Conservation (phyloP, 148 eudicot genomes). For the Rhododendron williamsianum region DNA sequence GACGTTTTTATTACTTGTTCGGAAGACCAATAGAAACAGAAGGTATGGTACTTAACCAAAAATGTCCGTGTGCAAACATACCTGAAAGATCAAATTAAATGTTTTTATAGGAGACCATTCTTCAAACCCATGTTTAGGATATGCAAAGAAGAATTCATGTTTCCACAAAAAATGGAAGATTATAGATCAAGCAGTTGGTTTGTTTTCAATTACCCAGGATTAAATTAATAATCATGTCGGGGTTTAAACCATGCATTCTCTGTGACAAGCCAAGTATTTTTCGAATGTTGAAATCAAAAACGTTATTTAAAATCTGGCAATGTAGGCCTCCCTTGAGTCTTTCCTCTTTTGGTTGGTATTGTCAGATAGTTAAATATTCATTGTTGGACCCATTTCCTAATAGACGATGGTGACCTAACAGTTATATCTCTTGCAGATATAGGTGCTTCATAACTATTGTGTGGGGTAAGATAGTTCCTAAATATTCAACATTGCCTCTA, state of each 20-base stretch:
- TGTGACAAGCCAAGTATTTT: neutral
- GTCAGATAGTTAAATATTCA: neutral
- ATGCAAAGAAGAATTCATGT: neutral
- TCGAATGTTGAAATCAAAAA: neutral
- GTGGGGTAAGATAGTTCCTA: neutral
- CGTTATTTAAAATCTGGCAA: neutral
- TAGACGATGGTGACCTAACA: neutral
- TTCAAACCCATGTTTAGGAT: neutral
- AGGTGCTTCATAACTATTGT: neutral
- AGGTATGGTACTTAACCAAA: neutral
- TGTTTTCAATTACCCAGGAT: neutral
- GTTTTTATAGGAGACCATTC: neutral
- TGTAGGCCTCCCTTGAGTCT: neutral
- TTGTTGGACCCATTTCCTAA: neutral
- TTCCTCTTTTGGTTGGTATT: neutral
- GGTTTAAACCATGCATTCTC: neutral
- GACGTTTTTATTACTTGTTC: conserved; percentile 66
- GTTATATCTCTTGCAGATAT: neutral
- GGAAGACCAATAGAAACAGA: conserved; percentile 60
- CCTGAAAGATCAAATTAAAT: neutral
- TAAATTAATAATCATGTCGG: neutral
- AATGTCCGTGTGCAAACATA: neutral
- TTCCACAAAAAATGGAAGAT: neutral
- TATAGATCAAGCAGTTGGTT: neutral
- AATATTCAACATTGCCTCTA: neutral